Evolutionary conservation across 768 basidiomycete genomes (phyloP).

Genomic region (Amanita brunnescens): DNA sequence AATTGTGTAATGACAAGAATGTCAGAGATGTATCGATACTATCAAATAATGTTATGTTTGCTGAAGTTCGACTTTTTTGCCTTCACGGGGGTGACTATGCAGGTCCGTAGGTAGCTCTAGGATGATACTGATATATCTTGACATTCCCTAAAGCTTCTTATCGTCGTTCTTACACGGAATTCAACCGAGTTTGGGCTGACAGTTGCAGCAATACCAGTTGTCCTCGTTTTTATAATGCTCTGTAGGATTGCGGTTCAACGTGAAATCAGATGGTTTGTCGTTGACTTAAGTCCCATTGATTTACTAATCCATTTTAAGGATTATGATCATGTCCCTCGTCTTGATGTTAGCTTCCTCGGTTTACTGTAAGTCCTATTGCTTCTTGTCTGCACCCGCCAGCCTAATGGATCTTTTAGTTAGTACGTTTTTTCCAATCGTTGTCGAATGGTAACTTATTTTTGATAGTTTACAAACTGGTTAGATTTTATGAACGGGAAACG

Average conservation of each 20-base stretch:
- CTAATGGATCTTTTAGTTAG: constrained; percentile 23
- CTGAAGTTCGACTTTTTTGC: constrained; percentile 89
- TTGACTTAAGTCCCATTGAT: not conserved
- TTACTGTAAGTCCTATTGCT: constrained; percentile 49
- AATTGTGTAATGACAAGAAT: not conserved
- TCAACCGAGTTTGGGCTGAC: constrained; percentile 79
- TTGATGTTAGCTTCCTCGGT: constrained; percentile 72
- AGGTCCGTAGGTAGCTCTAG: constrained; percentile 33
- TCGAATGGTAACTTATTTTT: not conserved
- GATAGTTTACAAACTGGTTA: constrained; percentile 76
- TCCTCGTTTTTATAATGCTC: constrained; percentile 54
- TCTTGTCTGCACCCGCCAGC: constrained; percentile 5
- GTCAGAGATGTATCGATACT: constrained; percentile 81
- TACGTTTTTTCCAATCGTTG: constrained; percentile 17
- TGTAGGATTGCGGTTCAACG: constrained; percentile 67
- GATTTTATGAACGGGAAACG: constrained; percentile 65
- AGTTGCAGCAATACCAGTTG: constrained; percentile 75
- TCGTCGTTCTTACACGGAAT: constrained; percentile 55
- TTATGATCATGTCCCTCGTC: constrained; percentile 64
- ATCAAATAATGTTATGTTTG: constrained; percentile 81
- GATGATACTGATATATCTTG: not conserved
- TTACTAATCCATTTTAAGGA: constrained; percentile 26
- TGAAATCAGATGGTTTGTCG: constrained; percentile 67
- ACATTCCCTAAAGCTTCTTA: constrained; percentile 50
- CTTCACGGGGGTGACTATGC: constrained; percentile 83